phyloP scores from a whole-genome alignment of 129 eudicot species.

The Calendula officinalis region DNA sequence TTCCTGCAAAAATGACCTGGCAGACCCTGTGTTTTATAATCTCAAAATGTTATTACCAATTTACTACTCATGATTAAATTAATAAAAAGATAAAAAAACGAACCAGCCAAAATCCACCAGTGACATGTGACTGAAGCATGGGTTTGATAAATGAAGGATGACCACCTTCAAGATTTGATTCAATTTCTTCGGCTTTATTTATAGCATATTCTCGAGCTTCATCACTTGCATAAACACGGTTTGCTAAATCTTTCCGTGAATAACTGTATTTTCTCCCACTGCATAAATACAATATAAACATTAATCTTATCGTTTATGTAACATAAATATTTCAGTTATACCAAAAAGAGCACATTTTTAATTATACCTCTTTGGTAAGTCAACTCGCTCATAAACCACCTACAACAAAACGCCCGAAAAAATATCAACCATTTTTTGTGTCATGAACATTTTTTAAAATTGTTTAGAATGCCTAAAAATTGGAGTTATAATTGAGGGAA shows the following conservation, averaged over 20 bases:
- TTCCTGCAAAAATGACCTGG: constrained; percentile 58
- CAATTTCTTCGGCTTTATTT: constrained; percentile 64
- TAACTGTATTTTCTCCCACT: constrained; percentile 34
- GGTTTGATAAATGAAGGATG: constrained; percentile 67
- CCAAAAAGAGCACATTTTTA: neutral
- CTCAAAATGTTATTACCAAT: neutral
- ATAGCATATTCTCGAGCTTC: constrained; percentile 65
- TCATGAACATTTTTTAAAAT: neutral
- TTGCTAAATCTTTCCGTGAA: constrained; percentile 45
- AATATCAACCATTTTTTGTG: neutral
- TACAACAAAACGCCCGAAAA: constrained; percentile 24
- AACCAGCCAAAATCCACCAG: constrained; percentile 94
- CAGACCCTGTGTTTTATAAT: constrained; percentile 47
- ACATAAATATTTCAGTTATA: neutral
- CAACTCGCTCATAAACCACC: constrained; percentile 49
- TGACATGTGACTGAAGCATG: constrained; percentile 81
- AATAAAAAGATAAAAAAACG: neutral
- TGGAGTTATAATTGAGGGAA: neutral
- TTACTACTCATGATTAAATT: neutral
- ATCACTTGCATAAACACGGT: constrained; percentile 74
- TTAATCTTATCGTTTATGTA: neutral
- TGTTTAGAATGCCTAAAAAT: neutral
- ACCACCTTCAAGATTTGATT: constrained; percentile 45
- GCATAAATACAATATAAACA: constrained; percentile 2
- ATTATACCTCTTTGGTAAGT: constrained; percentile 49